These are phyloP conservation scores for Auricularia sp. DNA, from an alignment of 768 basidiomycete species.

Conservation along the genomic window DNA sequence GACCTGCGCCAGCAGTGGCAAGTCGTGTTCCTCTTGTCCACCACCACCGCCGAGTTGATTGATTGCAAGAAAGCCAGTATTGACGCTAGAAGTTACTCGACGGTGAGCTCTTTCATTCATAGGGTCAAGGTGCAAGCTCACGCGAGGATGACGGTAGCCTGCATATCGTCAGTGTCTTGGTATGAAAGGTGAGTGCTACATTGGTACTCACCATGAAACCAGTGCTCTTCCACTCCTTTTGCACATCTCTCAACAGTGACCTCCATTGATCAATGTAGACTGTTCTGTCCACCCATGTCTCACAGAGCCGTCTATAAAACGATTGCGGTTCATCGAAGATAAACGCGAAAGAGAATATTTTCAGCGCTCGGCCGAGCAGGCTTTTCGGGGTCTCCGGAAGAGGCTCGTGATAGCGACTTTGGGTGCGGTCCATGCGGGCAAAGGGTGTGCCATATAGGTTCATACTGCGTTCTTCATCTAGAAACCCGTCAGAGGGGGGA, in stretches of 20 bases:
- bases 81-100: background rate
- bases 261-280: background rate
- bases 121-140: background rate
- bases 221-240: background rate
- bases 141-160: background rate
- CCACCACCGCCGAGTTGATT: background rate
- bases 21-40: background rate
- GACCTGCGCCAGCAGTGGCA: background rate
- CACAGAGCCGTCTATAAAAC: background rate
- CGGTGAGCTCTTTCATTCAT: background rate
- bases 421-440: background rate
- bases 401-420: background rate
- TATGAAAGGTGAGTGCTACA: no score
- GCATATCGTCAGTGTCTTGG: no score
- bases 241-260: background rate
- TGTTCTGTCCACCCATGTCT: background rate
- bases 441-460: background rate
- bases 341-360: background rate
- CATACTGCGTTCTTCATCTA: background rate
- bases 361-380: background rate
- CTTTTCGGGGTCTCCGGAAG: background rate
- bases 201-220: no score
- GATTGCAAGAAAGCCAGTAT: background rate
- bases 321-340: background rate
- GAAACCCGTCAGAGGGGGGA: no score